phyloP scores from a whole-genome alignment of 2,329 filamentous ascomycete genomes.

The Bipolaris zeicola region DNA sequence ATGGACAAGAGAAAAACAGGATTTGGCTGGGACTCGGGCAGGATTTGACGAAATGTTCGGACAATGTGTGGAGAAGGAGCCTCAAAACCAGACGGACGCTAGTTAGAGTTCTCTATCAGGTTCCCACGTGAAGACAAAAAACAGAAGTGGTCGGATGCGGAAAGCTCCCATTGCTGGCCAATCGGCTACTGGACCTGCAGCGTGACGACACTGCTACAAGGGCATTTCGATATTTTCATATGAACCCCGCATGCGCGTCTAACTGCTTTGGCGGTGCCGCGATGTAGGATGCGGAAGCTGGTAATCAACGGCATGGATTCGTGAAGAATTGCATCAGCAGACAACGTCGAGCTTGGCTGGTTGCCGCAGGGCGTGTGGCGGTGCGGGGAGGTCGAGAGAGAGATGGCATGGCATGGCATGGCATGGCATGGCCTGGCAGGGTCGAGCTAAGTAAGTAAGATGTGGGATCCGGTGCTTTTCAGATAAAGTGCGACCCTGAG shows the following conservation, averaged over 20 bases:
- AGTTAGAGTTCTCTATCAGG: neutral
- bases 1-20: conserved; percentile 26
- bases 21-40: conserved; percentile 10
- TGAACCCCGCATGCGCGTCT: neutral
- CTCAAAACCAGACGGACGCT: neutral
- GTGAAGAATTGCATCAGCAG: conserved; percentile 12
- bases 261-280: neutral
- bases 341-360: conserved; percentile 6
- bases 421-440: neutral
- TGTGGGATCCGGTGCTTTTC: neutral
- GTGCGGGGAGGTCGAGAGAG: conserved; percentile 6
- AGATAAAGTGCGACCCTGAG: too few species aligned
- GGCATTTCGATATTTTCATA: neutral
- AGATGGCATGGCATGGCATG: neutral
- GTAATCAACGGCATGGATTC: neutral
- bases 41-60: conserved; percentile 20
- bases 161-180: neutral
- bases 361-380: conserved; percentile 7
- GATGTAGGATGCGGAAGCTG: neutral
- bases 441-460: neutral
- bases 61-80: conserved; percentile 3
- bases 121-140: neutral
- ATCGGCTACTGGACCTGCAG: neutral
- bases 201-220: conserved; percentile 12
- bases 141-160: neutral